Evolutionary conservation across 1,284 basidiomycete species (phyloP), one percentile per base, ranked within the genome.

Genomic region (Coniferiporia weirii): DNA sequence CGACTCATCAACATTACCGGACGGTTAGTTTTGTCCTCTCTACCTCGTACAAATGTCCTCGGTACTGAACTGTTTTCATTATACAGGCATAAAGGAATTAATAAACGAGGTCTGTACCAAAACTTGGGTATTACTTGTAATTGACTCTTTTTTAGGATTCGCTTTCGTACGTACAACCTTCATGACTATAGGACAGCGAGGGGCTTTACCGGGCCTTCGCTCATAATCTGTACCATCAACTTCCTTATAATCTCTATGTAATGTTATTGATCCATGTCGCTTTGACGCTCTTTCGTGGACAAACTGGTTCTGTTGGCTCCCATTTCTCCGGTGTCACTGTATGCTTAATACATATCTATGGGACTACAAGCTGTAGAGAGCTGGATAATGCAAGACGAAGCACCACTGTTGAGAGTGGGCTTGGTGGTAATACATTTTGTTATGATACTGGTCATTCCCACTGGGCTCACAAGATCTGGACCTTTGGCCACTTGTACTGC

Each of bases 401-500:
- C 40, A 17, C 43, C 53, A 54, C 61, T 62, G 61, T 62, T 62
- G 61, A 62, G 54, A 61, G 61, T 54, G 35, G 48, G 44, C 22
- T 22, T 32, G 17, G 17, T 22, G 50, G 47, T 27, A 47, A 45
- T 46, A 46, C 22, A 27, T 49, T 44, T 17, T 43, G 8, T 66
- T 50, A 32, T 44, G 20, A 38, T 13, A 44, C 6, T 12, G 35
- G 9, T 20, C 12, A 43, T 9, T 54, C 35, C 13, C 17, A 19
- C 20, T 50, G 46, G n/a, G 38, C 60, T 72, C 73, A 89, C 66
- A 91, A 73, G 64, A 91, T 71, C 57, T 80, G 66, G 57, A 86
- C 83, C 75, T 91, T 92, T 62, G 90, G 90, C 85, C 83, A 90
- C 71, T 83, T 79, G 78, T 81, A 89, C 67, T 87, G 84, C 1